Evolutionary conservation across 2,329 filamentous ascomycete species (phyloP), one percentile per base, ranked within the genome.

Genomic region (Aureobasidium namibiae): DNA sequence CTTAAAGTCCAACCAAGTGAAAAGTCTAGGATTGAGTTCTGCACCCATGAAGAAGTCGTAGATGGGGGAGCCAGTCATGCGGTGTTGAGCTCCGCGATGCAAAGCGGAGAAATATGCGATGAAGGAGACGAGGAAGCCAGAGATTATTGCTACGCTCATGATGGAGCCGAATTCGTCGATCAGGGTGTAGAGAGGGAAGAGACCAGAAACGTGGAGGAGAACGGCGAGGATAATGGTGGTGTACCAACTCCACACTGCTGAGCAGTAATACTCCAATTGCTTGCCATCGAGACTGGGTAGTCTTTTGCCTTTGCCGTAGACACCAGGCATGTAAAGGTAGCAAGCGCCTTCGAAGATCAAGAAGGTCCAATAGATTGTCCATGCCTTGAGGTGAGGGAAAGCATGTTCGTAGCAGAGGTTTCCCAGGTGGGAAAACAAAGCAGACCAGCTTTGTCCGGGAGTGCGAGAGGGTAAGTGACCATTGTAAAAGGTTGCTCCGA

Each of bases 161-260:
- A 96, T 79, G 42, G 90, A 85, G 1, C 92, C 92, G 63, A 96
- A 96, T 73, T 96, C 88, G 70, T 96, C 92, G 63, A 96, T 84
- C 67, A 95, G 81, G 44, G 84, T 94, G 75, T 95, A 92, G 49
- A 96, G 78, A 62, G 85, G 88, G 80, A 95, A 96, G 59, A 89
- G 64, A 24, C 89, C 89, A 14, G 84, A 86, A 67, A 87, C 83
- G 74, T 96, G 91, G 56, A 96, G 80, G 3, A 69, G 74, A n/a
- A 81, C 76, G 33, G 85, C 83, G 36, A 90, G 74, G 7, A 78
- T 76, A 64, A 95, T 86, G 63, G 88, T 96, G 29, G 85, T 82
- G 75, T 95, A 96, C 71, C 94, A 89, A 60, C 88, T 92, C 75
- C 79, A 82, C 68, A 90, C 85, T 62, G 84, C 92, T 34, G 90